A percentile compares a stretch with the other conserved stretches of the same genome.
These are phyloP conservation scores for Pythium diclinum DNA, from an alignment of 352 stramenopile species.

Conservation along the genomic window DNA sequence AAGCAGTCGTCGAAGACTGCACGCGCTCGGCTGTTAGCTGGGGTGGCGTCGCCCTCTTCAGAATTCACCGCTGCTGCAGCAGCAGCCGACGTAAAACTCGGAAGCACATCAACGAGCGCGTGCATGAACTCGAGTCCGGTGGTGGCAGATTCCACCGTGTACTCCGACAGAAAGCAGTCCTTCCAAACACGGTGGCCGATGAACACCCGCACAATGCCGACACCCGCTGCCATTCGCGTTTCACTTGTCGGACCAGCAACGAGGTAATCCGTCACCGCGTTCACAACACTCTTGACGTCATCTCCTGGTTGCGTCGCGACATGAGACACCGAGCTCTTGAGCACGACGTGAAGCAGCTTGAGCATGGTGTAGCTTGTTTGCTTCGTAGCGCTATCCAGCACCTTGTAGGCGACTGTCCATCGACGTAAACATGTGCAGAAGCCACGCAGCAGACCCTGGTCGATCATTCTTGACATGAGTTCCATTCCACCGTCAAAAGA, in stretches of 20 bases:
- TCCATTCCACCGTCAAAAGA: conserved; percentile 57
- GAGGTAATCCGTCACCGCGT: conserved; percentile 69
- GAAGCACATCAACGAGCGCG: conserved; percentile 46
- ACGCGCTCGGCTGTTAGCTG: conserved; percentile 25
- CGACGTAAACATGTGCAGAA: conserved; percentile 60
- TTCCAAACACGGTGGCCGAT: conserved; percentile 63
- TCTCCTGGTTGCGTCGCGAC: conserved; percentile 50
- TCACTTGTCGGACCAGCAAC: conserved; percentile 49
- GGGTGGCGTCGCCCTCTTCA: conserved; percentile 13
- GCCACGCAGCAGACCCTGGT: conserved; percentile 65
- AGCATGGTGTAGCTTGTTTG: conserved; percentile 43
- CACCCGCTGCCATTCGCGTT: conserved; percentile 47
- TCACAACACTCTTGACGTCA: conserved; percentile 62
- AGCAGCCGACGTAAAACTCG: conserved; percentile 5
- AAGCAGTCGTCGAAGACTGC: conserved; percentile 63
- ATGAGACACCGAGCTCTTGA: conserved; percentile 56
- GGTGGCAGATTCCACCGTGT: conserved; percentile 57
- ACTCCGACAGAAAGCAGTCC: conserved; percentile 67
- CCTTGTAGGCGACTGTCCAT: conserved; percentile 35
- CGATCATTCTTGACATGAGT: conserved; percentile 54
- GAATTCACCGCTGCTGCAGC: neutral
- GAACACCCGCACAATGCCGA: conserved; percentile 77
- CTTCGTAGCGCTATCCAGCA: conserved; percentile 24
- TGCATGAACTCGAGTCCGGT: conserved; percentile 68
- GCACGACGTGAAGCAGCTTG: conserved; percentile 62